Evolutionary conservation across 2,329 filamentous ascomycete species (phyloP), one percentile per base, ranked within the genome.

Genomic region (Neurospora crassa): DNA sequence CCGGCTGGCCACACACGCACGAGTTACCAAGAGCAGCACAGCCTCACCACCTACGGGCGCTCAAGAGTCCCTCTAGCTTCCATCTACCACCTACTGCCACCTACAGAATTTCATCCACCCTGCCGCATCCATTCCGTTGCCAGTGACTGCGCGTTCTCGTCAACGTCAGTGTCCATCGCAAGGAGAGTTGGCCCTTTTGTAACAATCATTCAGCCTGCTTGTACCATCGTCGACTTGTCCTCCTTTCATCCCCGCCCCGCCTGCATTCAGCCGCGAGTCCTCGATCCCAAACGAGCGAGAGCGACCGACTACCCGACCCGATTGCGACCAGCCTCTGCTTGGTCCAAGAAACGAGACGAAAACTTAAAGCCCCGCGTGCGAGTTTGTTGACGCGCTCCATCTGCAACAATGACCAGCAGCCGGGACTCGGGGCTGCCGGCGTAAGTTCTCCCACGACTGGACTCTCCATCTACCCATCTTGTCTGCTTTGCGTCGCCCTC

Each of bases 391-490:
- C 71, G 59, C 71, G 40, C 68, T 47, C 73, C 76, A 75, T 75
- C 76, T 74, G 78, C 76, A 73, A 81, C 72, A 74, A 86, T 85
- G 83, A 82, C 81, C 78, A 80, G 79, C 74, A 83, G 78, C 73
- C 83, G 84, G 76, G 88, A 90, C 79, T 85, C 87, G 74, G 88
- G 88, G 82, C 83, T 89, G 78, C 87, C 89, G 78, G 82, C 85
- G 89, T 91, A 83, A 83, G 89, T 88, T 59, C 8, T 70, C 29
- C 29, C 47, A 63, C 29, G 53, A 63, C 24, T 37, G 67, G 69
- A 63, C 68, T 72, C 70, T 73, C 45, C 29, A 47, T 82, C 86
- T 70, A 68, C 41, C 47, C 70, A 72, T 70, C 72, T 24, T 68
- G 72, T 67, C 40, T 71, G 70, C 53, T 63, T 63, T 8, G 53